Base-by-base conservation (phyloP, 2,329 filamentous ascomycete genomes). In the Dichotomopilus funicola region DNA sequence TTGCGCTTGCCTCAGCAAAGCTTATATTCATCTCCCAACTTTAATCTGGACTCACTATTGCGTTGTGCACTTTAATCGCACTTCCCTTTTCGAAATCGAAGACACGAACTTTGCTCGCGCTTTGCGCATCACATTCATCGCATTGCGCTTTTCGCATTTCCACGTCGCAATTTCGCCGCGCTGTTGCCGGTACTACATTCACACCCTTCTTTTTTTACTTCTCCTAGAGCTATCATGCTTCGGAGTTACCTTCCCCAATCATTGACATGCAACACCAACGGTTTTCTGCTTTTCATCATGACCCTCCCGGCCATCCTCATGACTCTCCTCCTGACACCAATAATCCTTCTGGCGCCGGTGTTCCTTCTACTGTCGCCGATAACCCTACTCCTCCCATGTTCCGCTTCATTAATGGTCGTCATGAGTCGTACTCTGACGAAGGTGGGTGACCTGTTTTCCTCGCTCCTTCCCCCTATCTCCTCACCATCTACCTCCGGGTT, bases 381-480 rank as follows among this genome's bases (percentile, higher is more conserved):
- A 44, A 38, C 43, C 8, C 54, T 44, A n/a, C 44, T 46, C 57
- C 59, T 56, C 63, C 63, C 51, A 42, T 27, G 35, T 59, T 60
- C 44, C 59, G 47, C 51, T 50, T 53, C 49, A 55, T 53, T 56
- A 55, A 49, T 49, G 56, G 61, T 47, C 62, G 56, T 49, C 62
- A 65, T 45, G 73, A 76, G 47, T 66, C 72, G 11, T 79, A 87
- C 64, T 80, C 64, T 40, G 61, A 66, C 52, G 56, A 60, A 44
- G 57, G 58, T 61, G n/a, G n/a, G 56, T 31, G 19, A 27, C 19
- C 19, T 27, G 19, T 27, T 27, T 27, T 27, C 19, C 19, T 27
- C n/a, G n/a, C 11, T 12, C 36, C 11, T 50, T 12, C 12, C 41
- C 35, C 27, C 7, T 9, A 13, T 6, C 27, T 6, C 12, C 7